Evolutionary conservation across 2,329 filamentous ascomycete genomes (phyloP).

Genomic region (Arthrobotrys sphaeroides): DNA sequence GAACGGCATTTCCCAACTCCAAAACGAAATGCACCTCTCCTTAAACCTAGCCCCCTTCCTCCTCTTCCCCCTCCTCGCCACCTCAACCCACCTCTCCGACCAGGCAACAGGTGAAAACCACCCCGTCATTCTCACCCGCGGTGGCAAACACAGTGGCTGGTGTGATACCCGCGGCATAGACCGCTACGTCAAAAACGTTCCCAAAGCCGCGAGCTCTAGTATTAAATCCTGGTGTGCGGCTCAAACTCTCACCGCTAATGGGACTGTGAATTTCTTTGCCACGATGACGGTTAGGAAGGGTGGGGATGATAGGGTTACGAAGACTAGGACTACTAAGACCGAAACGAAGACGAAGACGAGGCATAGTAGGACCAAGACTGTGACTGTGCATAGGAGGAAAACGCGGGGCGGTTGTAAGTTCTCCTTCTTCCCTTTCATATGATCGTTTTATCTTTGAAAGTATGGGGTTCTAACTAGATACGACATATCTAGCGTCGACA

Average conservation of each 20-base stretch:
- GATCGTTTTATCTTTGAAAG: not conserved
- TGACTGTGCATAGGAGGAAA: conserved; percentile 15
- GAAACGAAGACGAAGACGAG: conserved; percentile 17
- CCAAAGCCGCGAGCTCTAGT: not conserved
- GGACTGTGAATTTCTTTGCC: conserved; percentile 6
- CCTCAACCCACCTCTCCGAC: no score
- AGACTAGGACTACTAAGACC: not conserved
- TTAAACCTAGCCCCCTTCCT: not conserved
- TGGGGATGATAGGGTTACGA: not conserved
- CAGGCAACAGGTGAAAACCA: not conserved
- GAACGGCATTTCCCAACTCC: no score
- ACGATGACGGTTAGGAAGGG: conserved; percentile 3
- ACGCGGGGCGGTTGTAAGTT: not conserved
- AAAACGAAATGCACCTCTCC: conserved; percentile 13
- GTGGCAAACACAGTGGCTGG: not conserved
- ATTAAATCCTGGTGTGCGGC: conserved; percentile 35
- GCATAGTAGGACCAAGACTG: conserved; percentile 12
- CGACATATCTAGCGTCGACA: not conserved
- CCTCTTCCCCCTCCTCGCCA: conserved; percentile 4
- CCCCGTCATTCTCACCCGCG: not conserved
- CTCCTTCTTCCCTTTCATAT: not conserved
- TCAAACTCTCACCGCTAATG: conserved; percentile 6
- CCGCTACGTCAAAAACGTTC: conserved; percentile 8
- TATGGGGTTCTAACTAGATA: not conserved
- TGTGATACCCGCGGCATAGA: conserved; percentile 2